Percentiles rank a stretch among this genome's conserved stretches.
These are phyloP conservation scores for Botrytis hyacinthi DNA, from an alignment of 2,329 filamentous ascomycete genomes.

Conservation along the genomic window DNA sequence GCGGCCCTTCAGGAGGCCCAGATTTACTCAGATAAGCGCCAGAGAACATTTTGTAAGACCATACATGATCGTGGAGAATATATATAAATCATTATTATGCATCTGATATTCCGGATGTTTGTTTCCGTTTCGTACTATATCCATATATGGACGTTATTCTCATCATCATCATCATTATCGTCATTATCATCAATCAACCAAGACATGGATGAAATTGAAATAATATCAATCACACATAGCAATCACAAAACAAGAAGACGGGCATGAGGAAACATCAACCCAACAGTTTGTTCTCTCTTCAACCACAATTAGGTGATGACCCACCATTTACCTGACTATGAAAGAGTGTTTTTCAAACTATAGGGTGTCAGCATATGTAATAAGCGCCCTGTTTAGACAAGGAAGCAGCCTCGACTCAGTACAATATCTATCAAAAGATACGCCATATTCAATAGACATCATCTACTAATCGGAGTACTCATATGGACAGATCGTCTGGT, in stretches of 20 bases:
- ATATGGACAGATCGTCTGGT: neutral
- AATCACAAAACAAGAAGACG: neutral
- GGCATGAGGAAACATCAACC: neutral
- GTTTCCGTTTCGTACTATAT: neutral
- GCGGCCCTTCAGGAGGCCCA: constrained; percentile 18
- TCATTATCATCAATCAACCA: neutral
- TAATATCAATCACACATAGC: neutral
- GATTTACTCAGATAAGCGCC: constrained; percentile 21
- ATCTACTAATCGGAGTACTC: neutral
- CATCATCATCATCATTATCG: neutral
- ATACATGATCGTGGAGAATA: neutral
- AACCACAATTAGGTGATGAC: neutral
- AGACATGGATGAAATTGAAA: neutral
- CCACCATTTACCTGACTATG: neutral
- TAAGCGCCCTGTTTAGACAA: constrained; percentile 17
- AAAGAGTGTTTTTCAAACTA: neutral
- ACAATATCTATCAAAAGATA: neutral
- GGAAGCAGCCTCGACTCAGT: neutral
- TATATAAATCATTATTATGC: neutral
- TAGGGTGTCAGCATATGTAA: constrained; percentile 8
- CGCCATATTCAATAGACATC: neutral
- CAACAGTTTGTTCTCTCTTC: neutral
- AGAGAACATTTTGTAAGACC: neutral
- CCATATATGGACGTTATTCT: neutral
- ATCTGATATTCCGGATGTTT: neutral